Evolutionary conservation across 345 rosid species (phyloP).

Genomic region (Eucalyptus virginea): DNA sequence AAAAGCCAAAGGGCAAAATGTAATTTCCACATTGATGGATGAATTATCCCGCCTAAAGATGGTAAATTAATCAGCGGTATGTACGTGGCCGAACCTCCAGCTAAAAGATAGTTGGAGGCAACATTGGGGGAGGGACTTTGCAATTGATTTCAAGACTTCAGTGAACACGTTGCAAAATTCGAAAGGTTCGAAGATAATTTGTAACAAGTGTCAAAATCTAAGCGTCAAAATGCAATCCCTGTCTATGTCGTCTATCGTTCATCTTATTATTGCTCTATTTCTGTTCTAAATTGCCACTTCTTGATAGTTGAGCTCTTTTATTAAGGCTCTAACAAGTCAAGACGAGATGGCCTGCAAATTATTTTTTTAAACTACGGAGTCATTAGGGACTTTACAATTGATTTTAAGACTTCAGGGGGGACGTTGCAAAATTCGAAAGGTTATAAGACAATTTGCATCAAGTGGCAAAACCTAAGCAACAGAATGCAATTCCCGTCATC

Average conservation of each 20-base stretch:
- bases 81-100: not conserved
- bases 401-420: not conserved
- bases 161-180: not conserved
- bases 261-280: not conserved
- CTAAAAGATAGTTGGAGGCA: not conserved
- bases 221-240: fast-evolving
- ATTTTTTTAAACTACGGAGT: not conserved
- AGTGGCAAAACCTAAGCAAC: not conserved
- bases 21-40: not conserved
- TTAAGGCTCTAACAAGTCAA: not conserved
- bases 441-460: not conserved
- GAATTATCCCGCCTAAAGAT: not conserved
- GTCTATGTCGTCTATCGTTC: fast-evolving
- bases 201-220: not conserved
- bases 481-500: not conserved
- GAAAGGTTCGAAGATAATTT: not conserved
- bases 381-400: not conserved
- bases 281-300: not conserved
- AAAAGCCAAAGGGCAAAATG: not conserved
- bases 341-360: not conserved
- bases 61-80: not conserved
- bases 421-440: not conserved
- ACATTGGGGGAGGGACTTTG: not conserved
- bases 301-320: not conserved
- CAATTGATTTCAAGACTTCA: not conserved